Conservation (phyloP, 2,329 filamentous ascomycete genomes). For the Ophiostoma pallidulum region DNA sequence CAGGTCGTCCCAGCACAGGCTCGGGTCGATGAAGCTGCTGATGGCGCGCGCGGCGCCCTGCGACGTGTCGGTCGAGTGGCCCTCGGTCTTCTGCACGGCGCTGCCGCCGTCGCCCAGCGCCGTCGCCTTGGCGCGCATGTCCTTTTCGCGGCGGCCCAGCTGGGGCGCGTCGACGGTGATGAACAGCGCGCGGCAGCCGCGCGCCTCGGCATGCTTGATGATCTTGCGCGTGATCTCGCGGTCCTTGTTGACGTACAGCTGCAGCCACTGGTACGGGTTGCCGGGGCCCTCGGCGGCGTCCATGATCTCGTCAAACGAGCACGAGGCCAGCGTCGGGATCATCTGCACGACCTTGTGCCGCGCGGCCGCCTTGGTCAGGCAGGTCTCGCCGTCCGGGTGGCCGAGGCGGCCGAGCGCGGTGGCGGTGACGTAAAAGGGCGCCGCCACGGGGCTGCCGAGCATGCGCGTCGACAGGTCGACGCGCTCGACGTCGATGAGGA, state of each 20-base stretch:
- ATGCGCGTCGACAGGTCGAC: constrained; percentile 86
- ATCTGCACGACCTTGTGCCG: constrained; percentile 93
- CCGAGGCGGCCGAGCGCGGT: constrained; percentile 94
- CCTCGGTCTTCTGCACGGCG: constrained; percentile 71
- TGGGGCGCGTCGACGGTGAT: constrained; percentile 98
- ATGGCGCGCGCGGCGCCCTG: constrained; percentile 94
- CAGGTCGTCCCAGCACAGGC: constrained; percentile 87
- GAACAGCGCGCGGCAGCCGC: constrained; percentile 92
- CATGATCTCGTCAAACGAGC: constrained; percentile 94
- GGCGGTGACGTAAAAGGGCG: constrained; percentile 94
- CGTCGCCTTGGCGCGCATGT: constrained; percentile 89
- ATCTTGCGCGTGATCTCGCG: constrained; percentile 82
- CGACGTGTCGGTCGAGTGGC: constrained; percentile 66
- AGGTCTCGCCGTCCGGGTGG: constrained; percentile 84
- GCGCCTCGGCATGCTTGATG: constrained; percentile 79
- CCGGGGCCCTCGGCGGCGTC: constrained; percentile 64
- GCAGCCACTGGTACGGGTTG: constrained; percentile 82
- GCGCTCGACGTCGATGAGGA: constrained; percentile 82
- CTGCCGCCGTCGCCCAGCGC: constrained; percentile 56
- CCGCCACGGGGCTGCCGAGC: constrained; percentile 74
- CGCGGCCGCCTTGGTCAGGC: constrained; percentile 73
- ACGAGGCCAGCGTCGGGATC: constrained; percentile 95
- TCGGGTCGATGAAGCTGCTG: constrained; percentile 91
- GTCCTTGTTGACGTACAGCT: constrained; percentile 96
- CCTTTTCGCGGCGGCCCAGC: constrained; percentile 89